phyloP scores from a whole-genome alignment of 2,329 filamentous ascomycete genomes.

The Penicillium sp. region DNA sequence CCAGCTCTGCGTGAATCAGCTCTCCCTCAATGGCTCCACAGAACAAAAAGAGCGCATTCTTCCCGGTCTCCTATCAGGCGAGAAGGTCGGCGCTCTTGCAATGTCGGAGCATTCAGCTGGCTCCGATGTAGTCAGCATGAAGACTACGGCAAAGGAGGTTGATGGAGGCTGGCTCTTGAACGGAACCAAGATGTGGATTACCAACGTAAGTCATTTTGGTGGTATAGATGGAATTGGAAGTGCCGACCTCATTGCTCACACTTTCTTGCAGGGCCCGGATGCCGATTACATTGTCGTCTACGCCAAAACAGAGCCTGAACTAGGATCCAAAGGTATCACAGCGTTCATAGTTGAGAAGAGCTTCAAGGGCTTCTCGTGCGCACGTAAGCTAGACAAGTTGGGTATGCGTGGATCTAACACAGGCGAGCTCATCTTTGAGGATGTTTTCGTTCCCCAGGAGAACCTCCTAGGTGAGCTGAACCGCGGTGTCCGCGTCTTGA shows the following conservation, averaged over 20 bases:
- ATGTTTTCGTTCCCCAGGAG: conserved; percentile 81
- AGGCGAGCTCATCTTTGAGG: conserved; percentile 86
- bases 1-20: conserved; percentile 93
- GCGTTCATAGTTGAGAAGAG: conserved; percentile 80
- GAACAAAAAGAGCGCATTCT: conserved; percentile 81
- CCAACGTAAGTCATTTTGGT: conserved; percentile 62
- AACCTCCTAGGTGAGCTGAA: conserved; percentile 80
- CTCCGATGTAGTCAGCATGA: conserved; percentile 94
- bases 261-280: conserved; percentile 63
- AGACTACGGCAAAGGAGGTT: conserved; percentile 74
- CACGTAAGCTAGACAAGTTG: conserved; percentile 93
- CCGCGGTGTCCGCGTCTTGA: conserved; percentile 82
- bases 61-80: conserved; percentile 76
- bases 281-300: conserved; percentile 95
- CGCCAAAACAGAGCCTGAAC: conserved; percentile 82
- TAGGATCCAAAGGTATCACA: conserved; percentile 85
- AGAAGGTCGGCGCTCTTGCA: conserved; percentile 80
- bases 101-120: conserved; percentile 94
- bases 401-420: conserved; percentile 98
- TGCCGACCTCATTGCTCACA: conserved; percentile 1
- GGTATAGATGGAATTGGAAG: neutral
- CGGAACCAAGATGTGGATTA: conserved; percentile 99
- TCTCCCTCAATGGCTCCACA: conserved; percentile 79
- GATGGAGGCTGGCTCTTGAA: conserved; percentile 84
- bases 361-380: conserved; percentile 75